Evolutionary conservation across 129 eudicot genomes (phyloP).

Genomic region (sunflower (Helianthus annuus)): HanXRQr2.0-SUNRISE NC_035449.2:71507185-71507684

Average conservation of each 20-base stretch:
- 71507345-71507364: too few species aligned
- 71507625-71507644: neutral
- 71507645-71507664: neutral
- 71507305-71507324: too few species aligned
- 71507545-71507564: constrained; percentile 18
- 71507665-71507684: constrained; percentile 8
- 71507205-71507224: too few species aligned
- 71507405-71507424: neutral
- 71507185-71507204: too few species aligned
- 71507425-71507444: neutral
- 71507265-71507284: too few species aligned
- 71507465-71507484: constrained; percentile 9
- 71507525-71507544: constrained; percentile 12
- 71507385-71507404: constrained; percentile 16
- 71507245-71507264: too few species aligned
- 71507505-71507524: constrained; percentile 36
- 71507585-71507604: constrained; percentile 38
- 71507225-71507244: too few species aligned
- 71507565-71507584: constrained; percentile 37
- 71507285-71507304: too few species aligned
- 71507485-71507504: constrained; percentile 14
- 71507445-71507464: neutral
- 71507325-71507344: too few species aligned
- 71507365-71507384: constrained; percentile 38
- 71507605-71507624: constrained; percentile 10